Conservation (phyloP, 139 green algal genomes). For the Nannochloris sp. region DNA sequence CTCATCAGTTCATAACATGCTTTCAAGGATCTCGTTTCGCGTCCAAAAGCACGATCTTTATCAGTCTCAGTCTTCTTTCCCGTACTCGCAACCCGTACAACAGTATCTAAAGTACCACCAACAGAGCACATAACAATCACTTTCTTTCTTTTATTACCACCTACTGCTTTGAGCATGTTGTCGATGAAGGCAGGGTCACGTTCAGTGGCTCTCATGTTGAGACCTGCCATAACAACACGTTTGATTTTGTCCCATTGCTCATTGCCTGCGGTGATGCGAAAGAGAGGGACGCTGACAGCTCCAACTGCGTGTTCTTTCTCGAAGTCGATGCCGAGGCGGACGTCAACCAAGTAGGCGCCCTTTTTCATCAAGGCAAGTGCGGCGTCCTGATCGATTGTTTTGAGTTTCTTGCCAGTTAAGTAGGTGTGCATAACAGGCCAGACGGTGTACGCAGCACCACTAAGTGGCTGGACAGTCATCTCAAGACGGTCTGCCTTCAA, state of each 20-base stretch:
- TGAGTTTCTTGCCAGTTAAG: slow-evolving; percentile 16
- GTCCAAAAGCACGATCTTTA: slow-evolving; percentile 60
- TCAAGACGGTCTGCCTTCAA: slow-evolving; percentile 7
- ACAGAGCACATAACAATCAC: slow-evolving; percentile 26
- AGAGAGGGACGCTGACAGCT: slow-evolving; percentile 55
- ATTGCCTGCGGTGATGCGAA: slow-evolving; percentile 38
- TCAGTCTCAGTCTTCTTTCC: slow-evolving; percentile 42
- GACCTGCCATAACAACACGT: slow-evolving; percentile 45
- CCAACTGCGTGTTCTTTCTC: slow-evolving; percentile 35
- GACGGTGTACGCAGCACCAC: slow-evolving; percentile 34
- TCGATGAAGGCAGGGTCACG: slow-evolving; percentile 51
- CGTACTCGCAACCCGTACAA: slow-evolving; percentile 26
- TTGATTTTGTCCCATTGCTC: slow-evolving; percentile 56
- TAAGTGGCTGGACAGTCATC: slow-evolving; percentile 6
- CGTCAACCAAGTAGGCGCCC: slow-evolving; percentile 48
- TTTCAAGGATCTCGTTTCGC: slow-evolving; percentile 69
- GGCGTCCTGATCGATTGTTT: slow-evolving; percentile 15
- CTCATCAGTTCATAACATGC: slow-evolving; percentile 62
- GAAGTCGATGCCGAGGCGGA: slow-evolving; percentile 31
- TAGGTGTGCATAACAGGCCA: slow-evolving; percentile 30
- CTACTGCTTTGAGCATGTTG: slow-evolving; percentile 20
- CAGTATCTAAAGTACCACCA: slow-evolving; percentile 49
- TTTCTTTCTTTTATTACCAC: slow-evolving; percentile 30
- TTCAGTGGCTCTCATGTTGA: slow-evolving; percentile 66
- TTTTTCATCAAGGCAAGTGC: slow-evolving; percentile 34